Base-by-base conservation (phyloP, 2,329 filamentous ascomycete species). In the Dryadomyces quercus-mongolicae region DNA sequence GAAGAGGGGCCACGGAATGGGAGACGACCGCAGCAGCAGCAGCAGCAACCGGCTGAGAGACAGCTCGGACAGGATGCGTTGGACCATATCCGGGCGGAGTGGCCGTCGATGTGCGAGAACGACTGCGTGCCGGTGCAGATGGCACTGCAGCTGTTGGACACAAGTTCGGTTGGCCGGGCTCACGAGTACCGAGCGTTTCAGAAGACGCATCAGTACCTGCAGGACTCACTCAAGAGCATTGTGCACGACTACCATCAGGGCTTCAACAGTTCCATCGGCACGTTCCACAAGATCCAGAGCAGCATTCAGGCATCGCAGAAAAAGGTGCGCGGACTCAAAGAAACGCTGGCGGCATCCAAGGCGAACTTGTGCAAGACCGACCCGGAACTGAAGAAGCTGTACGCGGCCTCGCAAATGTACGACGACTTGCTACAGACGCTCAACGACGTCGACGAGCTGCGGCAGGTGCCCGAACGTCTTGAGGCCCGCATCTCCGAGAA, bases 161-260 rank as follows among this genome's bases (percentile, higher is more conserved):
- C 81, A 51, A 96, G 91, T 73, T 97, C 92, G 5, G 82, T 98
- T 54, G 93, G 93, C 20, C 82, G 93, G 58, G 92, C 92, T 49
- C 85, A 90, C 66, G 88, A 94, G 62, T 92, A 95, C 67, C 79
- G 78, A 58, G 84, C 88, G 61, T 98, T 98, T 67, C 78, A 87
- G 64, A 76, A 85, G 60, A 90, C 88, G 49, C 88, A 96, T 67
- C 76, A 82, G 60, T 88, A 93, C 66, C 80, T 98, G n/a, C 91
- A 98, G 66, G 85, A 86, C 62, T 91, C 92, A 10, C 76, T 98
- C 55, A 96, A 95, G 69, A 83, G 84, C 38, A 95, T 98, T 62
- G 93, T 98, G 25, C 95, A 98, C 68, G 92, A 98, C 71, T 92
- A 98, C 66, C 92, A 98, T 65, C 93, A 98, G 68, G 94, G 93